Evolutionary conservation across 768 basidiomycete species (phyloP).

Genomic region (Termitomyces sp.): DNA sequence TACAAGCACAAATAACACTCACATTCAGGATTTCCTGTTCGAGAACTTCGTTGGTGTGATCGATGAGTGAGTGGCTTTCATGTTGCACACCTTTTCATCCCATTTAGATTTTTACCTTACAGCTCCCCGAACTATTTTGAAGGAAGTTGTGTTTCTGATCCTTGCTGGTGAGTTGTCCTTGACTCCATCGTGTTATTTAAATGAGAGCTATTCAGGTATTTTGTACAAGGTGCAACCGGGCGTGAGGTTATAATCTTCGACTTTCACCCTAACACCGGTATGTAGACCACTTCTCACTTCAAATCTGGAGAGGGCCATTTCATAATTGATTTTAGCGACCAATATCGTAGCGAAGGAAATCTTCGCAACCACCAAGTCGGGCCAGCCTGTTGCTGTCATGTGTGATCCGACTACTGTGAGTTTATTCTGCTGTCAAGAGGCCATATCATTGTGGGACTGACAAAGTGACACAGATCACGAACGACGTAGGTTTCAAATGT

Average conservation of each 20-base stretch:
- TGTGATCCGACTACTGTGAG: conserved; percentile 47
- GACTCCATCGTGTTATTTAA: background rate
- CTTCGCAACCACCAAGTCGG: conserved; percentile 38
- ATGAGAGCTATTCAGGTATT: conserved; percentile 26
- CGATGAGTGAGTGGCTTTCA: conserved; percentile 31
- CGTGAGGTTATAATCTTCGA: conserved; percentile 57
- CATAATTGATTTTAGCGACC: conserved; percentile 24
- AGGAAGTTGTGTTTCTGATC: conserved; percentile 53
- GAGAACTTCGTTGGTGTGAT: conserved; percentile 48
- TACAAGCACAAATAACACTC: conserved; percentile 44
- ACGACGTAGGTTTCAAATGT: conserved; percentile 46
- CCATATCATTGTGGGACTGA: background rate
- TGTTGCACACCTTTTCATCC: background rate
- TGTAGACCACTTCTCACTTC: conserved; percentile 3
- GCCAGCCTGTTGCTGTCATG: conserved; percentile 41
- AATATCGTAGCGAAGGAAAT: conserved; percentile 47
- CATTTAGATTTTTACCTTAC: background rate
- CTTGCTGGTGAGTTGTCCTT: conserved; percentile 41
- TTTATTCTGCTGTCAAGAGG: background rate
- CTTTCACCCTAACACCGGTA: conserved; percentile 50
- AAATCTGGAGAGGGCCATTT: background rate
- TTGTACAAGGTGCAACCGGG: conserved; percentile 46
- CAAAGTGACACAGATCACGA: conserved; percentile 27
- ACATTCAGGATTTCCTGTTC: conserved; percentile 50
- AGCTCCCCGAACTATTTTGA: conserved; percentile 43